Base-by-base conservation (phyloP, 306 rosid genomes). In the Oemleria cerasiformis region DNA sequence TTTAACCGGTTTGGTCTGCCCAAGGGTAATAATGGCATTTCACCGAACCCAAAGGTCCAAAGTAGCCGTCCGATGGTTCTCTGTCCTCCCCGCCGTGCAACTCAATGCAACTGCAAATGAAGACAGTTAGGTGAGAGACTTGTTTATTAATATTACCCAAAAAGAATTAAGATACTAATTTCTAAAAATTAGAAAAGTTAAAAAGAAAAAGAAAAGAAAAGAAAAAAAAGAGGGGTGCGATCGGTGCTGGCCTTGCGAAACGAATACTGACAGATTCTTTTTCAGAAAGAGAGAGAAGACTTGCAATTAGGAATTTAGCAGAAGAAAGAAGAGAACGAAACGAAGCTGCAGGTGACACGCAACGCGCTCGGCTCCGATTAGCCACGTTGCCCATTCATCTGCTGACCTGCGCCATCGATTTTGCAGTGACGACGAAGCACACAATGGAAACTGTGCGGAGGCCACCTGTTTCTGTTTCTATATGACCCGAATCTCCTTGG, bases 301-400 rank as follows among this genome's bases (percentile, higher is more conserved):
- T 40, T 16, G 73, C 36, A 15, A 77, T 63, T 40, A 12, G 8
- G 21, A 9, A 45, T 58, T 59, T 59, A 17, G 13, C 16, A 49
- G 54, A 49, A 17, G 56, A 50, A 50, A 17, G 13, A 34, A 58
- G 12, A 16, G 38, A 3, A 34, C 56, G 50, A 65, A 72, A 50
- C 67, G 78, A 68, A 53, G 49, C 63, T 25, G 17, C 67, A 54
- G 72, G 50, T 4, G 70, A 65, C 73, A 65, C 68, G 77, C 78
- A 39, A 72, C 57, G 36, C 36, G 43, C 59, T 3, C 49, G 70
- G 65, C 76, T 43, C 44, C 14, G 59, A 58, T 19, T 53, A 34
- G 74, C 72, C 67, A 70, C 69, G 65, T 70, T 9, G 38, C 55
- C 42, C 8, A 12, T 41, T 61, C 63, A 19, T 36, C 63, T 21